Conservation (phyloP, 2,329 filamentous ascomycete genomes). For the Fusarium paranaense region DNA sequence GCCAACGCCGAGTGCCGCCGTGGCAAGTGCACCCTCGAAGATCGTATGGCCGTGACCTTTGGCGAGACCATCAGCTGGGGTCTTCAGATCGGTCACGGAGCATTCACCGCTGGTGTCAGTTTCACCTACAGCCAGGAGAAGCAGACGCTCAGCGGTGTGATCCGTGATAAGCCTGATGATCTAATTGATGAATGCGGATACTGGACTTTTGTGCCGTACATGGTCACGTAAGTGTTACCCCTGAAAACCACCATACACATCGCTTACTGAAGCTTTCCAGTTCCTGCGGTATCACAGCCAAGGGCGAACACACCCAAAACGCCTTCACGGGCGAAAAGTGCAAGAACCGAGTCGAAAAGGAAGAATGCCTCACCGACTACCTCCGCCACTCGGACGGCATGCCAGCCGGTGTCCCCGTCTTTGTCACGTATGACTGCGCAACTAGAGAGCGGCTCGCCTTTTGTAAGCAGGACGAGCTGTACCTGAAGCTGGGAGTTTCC, state of each 20-base stretch:
- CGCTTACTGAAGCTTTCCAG: neutral
- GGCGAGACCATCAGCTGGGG: slow-evolving; percentile 4
- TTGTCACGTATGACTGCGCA: slow-evolving; percentile 5
- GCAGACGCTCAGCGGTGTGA: neutral
- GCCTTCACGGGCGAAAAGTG: slow-evolving; percentile 6
- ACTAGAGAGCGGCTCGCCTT: slow-evolving; percentile 5
- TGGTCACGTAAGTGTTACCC: slow-evolving; percentile 3
- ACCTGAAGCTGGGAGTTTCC: slow-evolving; percentile 10
- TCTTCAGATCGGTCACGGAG: slow-evolving; percentile 1
- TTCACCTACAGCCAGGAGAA: slow-evolving; percentile 9
- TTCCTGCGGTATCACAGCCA: slow-evolving; percentile 8
- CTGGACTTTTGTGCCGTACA: slow-evolving; percentile 14
- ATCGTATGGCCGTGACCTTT: neutral
- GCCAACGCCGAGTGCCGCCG: neutral
- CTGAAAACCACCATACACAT: neutral
- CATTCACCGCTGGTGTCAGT: neutral
- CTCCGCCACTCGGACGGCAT: neutral
- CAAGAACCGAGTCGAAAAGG: slow-evolving; percentile 8
- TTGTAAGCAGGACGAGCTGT: slow-evolving; percentile 13
- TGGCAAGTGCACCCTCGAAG: neutral
- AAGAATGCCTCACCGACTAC: slow-evolving; percentile 6
- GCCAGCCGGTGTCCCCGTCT: neutral
- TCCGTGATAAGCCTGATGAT: slow-evolving; percentile 6
- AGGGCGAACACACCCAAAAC: slow-evolving; percentile 1
- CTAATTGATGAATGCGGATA: slow-evolving; percentile 16